Conservation (phyloP, 139 green algal species). For the Volvox reticuliferus region DNA sequence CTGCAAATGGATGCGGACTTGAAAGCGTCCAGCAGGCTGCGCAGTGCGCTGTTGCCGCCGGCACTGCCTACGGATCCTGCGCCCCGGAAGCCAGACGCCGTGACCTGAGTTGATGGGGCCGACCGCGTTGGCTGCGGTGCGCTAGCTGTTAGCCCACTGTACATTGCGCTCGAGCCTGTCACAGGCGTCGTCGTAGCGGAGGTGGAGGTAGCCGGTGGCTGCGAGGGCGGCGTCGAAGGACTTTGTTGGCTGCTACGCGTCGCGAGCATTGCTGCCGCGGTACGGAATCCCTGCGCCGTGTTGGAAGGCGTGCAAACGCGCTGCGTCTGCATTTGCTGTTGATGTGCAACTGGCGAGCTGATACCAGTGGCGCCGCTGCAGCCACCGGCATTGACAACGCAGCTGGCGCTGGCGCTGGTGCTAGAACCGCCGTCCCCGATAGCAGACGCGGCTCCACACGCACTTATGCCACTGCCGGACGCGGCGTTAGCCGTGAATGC, state of each 20-base stretch:
- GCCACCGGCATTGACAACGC: background rate
- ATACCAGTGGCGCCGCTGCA: background rate
- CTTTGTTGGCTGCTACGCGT: background rate
- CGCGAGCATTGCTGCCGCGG: background rate
- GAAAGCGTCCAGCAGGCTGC: conserved; percentile 36
- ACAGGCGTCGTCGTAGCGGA: background rate
- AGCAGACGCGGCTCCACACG: background rate
- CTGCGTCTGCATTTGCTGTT: background rate
- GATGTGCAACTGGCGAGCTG: background rate
- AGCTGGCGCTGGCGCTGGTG: background rate
- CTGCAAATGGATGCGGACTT: conserved; percentile 12
- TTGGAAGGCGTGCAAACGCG: background rate
- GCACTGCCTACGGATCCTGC: background rate
- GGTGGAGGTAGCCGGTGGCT: background rate
- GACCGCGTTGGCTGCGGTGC: background rate
- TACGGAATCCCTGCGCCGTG: conserved; percentile 10
- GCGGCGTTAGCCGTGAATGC: background rate
- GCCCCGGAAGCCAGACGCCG: background rate
- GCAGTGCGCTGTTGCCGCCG: background rate
- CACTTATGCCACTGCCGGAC: background rate
- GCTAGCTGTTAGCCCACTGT: background rate
- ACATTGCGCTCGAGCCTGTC: background rate
- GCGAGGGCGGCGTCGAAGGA: background rate
- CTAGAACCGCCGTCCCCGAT: background rate
- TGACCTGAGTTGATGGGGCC: background rate